phyloP scores from a whole-genome alignment of 129 eudicot genomes.

The Helichrysum umbraculigerum region DNA sequence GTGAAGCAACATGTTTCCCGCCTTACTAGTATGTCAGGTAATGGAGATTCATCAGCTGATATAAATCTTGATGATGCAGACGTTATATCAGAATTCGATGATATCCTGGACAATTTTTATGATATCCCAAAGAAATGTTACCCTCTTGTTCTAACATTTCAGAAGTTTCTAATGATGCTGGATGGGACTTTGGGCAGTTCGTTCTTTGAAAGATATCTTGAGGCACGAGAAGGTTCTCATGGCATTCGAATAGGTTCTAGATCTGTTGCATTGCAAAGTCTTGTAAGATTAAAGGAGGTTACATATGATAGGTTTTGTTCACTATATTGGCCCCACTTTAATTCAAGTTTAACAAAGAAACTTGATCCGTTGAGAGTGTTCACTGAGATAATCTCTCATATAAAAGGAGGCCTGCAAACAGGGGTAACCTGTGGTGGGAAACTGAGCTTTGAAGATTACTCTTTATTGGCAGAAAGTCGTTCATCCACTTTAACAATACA shows the following conservation, averaged over 20 bases:
- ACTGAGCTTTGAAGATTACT: conserved; percentile 39
- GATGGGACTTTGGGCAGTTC: conserved; percentile 62
- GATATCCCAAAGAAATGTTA: conserved; percentile 42
- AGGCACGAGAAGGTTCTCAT: conserved; percentile 24
- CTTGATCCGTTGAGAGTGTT: too few relatives aligned
- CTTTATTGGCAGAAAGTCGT: conserved; percentile 45
- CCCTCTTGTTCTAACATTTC: conserved; percentile 72
- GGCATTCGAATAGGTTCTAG: conserved; percentile 27
- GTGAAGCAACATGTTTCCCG: conserved; percentile 66
- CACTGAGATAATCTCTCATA: conserved; percentile 68
- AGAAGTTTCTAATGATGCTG: conserved; percentile 70
- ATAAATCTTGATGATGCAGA: conserved; percentile 43
- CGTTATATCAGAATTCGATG: conserved; percentile 34
- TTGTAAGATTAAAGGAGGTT: conserved; percentile 58
- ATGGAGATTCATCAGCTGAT: conserved; percentile 21
- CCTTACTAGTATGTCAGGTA: conserved; percentile 48
- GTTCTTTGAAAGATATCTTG: conserved; percentile 55
- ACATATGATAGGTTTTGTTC: conserved; percentile 55
- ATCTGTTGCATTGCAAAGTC: conserved; percentile 50
- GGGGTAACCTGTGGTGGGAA: conserved; percentile 32
- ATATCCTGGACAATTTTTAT: conserved; percentile 57
- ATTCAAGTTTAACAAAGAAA: too few relatives aligned
- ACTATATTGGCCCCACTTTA: too few relatives aligned
- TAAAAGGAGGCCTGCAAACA: conserved; percentile 68
- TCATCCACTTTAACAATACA: conserved; percentile 44